phyloP scores from a whole-genome alignment of 2,329 filamentous ascomycete genomes.

The Mycocentrospora acerina region DNA sequence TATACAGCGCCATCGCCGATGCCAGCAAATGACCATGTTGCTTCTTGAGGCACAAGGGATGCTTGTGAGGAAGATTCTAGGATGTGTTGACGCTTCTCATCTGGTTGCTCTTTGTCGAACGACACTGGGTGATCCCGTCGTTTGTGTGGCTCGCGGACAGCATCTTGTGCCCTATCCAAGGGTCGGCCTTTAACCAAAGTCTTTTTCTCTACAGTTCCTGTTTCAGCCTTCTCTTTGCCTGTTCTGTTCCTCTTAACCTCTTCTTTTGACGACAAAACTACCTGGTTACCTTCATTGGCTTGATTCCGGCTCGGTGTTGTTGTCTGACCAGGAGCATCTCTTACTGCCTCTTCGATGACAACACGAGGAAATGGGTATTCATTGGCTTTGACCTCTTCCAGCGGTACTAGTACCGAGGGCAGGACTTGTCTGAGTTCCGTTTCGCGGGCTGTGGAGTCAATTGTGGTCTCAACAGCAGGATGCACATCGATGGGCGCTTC shows the following conservation, averaged over 20 bases:
- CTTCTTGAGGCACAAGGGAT: slow-evolving; percentile 15
- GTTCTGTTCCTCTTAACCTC: slow-evolving; percentile 46
- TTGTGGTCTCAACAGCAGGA: slow-evolving; percentile 37
- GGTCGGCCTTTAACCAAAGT: slow-evolving; percentile 4
- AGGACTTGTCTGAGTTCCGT: slow-evolving; percentile 12
- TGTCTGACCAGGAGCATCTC: slow-evolving; percentile 1
- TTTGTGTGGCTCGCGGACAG: slow-evolving; percentile 27
- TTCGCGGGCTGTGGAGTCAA: slow-evolving; percentile 22
- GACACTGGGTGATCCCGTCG: slow-evolving; percentile 38
- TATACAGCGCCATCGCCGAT: slow-evolving; percentile 51
- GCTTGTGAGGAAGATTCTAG: slow-evolving; percentile 14
- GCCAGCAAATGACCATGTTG: slow-evolving; percentile 40
- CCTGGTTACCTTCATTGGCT: no score
- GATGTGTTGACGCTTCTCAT: slow-evolving; percentile 38
- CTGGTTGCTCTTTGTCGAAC: slow-evolving; percentile 32
- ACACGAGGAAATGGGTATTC: slow-evolving; percentile 34
- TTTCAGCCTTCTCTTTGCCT: slow-evolving; percentile 28
- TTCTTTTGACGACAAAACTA: slow-evolving; percentile 39
- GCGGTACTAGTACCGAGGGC: slow-evolving; percentile 3
- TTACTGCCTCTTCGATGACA: slow-evolving; percentile 3
- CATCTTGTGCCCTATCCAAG: slow-evolving; percentile 15
- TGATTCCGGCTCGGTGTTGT: no score
- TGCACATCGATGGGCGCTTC: slow-evolving; percentile 32
- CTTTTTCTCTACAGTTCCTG: neutral
- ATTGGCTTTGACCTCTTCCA: slow-evolving; percentile 10